Conservation (phyloP, 768 basidiomycete species). For the Macrolepiota albuminosa region DNA sequence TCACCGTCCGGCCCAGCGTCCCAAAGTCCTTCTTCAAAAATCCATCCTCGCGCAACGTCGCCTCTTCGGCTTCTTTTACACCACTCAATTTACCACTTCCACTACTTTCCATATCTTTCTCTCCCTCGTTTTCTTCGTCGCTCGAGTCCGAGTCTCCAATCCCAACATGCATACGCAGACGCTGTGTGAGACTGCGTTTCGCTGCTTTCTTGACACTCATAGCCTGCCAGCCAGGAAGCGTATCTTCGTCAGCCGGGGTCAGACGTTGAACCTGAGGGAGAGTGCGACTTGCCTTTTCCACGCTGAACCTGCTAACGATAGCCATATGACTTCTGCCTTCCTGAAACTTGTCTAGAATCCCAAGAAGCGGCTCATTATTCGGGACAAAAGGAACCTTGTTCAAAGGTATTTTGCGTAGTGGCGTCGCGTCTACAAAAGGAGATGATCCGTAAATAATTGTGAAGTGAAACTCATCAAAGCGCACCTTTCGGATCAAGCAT, state of each 20-base stretch:
- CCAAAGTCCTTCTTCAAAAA: conserved; percentile 17
- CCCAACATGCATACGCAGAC: conserved; percentile 62
- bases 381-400: conserved; percentile 87
- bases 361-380: conserved; percentile 78
- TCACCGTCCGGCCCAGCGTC: neutral
- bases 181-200: conserved; percentile 74
- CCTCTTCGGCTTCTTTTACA: conserved; percentile 19
- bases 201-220: conserved; percentile 81
- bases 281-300: conserved; percentile 42
- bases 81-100: conserved; percentile 24
- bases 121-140: conserved; percentile 22
- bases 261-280: neutral
- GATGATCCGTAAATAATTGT: neutral
- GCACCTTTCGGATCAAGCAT: conserved; percentile 80
- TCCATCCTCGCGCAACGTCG: conserved; percentile 22
- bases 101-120: conserved; percentile 23
- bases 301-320: conserved; percentile 75
- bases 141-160: conserved; percentile 62
- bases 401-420: conserved; percentile 76
- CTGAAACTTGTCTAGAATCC: conserved; percentile 85
- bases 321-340: conserved; percentile 92
- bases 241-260: neutral
- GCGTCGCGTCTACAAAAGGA: conserved; percentile 60
- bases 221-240: conserved; percentile 31
- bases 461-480: neutral